Evolutionary conservation across 768 basidiomycete species (phyloP), one percentile per base, ranked within the genome.

Genomic region (Kondoa malvinella): DNA sequence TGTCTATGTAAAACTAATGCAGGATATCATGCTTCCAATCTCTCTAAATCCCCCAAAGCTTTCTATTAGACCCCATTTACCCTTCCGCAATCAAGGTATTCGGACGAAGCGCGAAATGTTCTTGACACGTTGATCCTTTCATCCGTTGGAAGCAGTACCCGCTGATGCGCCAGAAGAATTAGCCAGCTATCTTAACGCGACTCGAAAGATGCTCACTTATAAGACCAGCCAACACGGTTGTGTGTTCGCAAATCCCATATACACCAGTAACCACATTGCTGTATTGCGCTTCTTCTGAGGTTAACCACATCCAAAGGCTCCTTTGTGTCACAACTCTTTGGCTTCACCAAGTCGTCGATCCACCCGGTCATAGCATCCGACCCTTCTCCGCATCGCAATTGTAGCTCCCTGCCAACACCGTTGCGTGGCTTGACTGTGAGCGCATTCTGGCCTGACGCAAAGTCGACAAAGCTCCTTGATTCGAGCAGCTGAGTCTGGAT

Each of bases 401-500:
- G 27, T 4, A 63, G 61, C 61, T 63, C 61, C 17, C 61, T 27
- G 29, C 61, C 61, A 63, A 63, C 27, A 17, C 61, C 61, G 21
- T 63, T 17, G 3, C 61, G 27, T 27, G 27, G 16, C 15, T 27
- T 63, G 8, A 16, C 61, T 16, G 61, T 57, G 25, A 66, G 66
- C 4, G n/a, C 25, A 15, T 63, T 57, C 16, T 66, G 66, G 31
- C 17, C 58, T 4, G 27, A 12, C 26, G 17, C 8, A n/a, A 66
- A 57, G 31, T 66, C 66, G 56, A 66, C 34, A 8, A 29, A 14
- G 26, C 26, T 27, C 25, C 31, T 56, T n/a, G 58, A 66, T 26
- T 66, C 66, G n/a, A 57, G 16, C 14, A 66, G 57, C 57, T 66
- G 66, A 3, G 56, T 66, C 34, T 66, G 66, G 27, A 59, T n/a